Conservation (phyloP, 1,284 basidiomycete genomes). For the Volvariella surrecta region DNA sequence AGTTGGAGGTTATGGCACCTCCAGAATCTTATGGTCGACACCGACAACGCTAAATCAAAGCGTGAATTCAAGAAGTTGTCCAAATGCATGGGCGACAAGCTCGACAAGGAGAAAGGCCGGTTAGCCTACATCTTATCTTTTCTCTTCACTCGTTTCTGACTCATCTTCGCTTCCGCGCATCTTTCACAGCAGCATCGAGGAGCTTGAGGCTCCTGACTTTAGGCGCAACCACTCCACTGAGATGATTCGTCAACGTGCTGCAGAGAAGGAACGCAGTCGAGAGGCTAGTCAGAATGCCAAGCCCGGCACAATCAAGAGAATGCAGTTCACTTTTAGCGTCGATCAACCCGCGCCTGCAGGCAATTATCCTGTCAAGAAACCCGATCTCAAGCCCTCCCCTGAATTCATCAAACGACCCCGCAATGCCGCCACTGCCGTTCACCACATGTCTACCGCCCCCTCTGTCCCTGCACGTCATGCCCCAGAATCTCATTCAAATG, state of each 20-base stretch:
- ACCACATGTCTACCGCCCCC: slow-evolving; percentile 2
- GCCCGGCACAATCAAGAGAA: slow-evolving; percentile 67
- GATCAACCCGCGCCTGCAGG: slow-evolving; percentile 51
- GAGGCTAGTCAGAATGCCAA: slow-evolving; percentile 55
- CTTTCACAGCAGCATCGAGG: slow-evolving; percentile 58
- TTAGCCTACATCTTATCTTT: slow-evolving; percentile 25
- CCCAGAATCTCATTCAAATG: slow-evolving; percentile 4
- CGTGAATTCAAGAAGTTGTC: slow-evolving; percentile 82
- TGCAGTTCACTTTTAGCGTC: slow-evolving; percentile 79
- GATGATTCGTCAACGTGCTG: slow-evolving; percentile 68
- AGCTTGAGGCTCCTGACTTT: slow-evolving; percentile 72
- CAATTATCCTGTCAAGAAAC: slow-evolving; percentile 45
- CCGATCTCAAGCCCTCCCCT: slow-evolving; percentile 57
- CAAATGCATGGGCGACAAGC: slow-evolving; percentile 77
- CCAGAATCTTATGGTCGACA: slow-evolving; percentile 80
- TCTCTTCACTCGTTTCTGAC: slow-evolving; percentile 18
- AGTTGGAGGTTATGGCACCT: slow-evolving; percentile 84
- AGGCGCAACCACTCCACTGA: slow-evolving; percentile 65
- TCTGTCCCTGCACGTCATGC: no score
- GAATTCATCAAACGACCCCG: slow-evolving; percentile 47
- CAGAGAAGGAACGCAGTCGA: slow-evolving; percentile 69
- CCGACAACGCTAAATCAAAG: slow-evolving; percentile 77
- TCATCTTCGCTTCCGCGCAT: slow-evolving; percentile 14
- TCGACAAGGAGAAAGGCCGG: slow-evolving; percentile 84
- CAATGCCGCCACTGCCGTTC: slow-evolving; percentile 6